phyloP scores from a whole-genome alignment of 495 filamentous ascomycete genomes.

The Penicillium angulare region DNA sequence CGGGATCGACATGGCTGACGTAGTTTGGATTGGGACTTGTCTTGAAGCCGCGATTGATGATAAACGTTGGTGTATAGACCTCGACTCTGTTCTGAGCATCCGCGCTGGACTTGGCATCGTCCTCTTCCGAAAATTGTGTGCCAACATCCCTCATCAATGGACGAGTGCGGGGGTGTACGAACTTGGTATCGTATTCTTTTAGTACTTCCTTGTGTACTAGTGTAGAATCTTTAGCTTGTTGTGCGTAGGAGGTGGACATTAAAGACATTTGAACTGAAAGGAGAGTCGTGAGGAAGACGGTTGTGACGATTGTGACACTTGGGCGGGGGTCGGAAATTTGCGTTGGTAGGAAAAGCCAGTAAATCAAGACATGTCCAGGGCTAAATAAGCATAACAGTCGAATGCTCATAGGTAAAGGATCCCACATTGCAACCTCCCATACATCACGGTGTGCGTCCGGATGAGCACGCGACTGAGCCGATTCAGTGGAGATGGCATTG shows the following conservation, averaged over 20 bases:
- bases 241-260: slow-evolving; percentile 67
- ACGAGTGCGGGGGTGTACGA: slow-evolving; percentile 84
- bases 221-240: slow-evolving; percentile 79
- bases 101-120: slow-evolving; percentile 32
- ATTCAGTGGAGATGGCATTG: slow-evolving; percentile 56
- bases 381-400: slow-evolving; percentile 88
- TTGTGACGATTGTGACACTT: slow-evolving; percentile 80
- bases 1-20: slow-evolving; percentile 71
- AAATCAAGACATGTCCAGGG: slow-evolving; percentile 85
- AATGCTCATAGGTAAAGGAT: slow-evolving; percentile 80
- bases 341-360: slow-evolving; percentile 82
- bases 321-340: slow-evolving; percentile 71
- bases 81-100: slow-evolving; percentile 59
- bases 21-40: slow-evolving; percentile 91
- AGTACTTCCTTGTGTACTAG: slow-evolving; percentile 89
- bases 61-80: slow-evolving; percentile 71
- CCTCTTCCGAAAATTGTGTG: slow-evolving; percentile 66
- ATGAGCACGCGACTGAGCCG: slow-evolving; percentile 74
- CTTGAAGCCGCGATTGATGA: slow-evolving; percentile 77
- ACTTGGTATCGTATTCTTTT: slow-evolving; percentile 95
- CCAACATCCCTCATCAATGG: slow-evolving; percentile 79
- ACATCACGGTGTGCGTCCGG: slow-evolving; percentile 84
- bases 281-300: slow-evolving; percentile 65
- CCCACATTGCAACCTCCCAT: slow-evolving; percentile 94
- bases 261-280: slow-evolving; percentile 76